Base-by-base conservation (phyloP, 164 flowering plant genomes). In the Tinospora cordifolia region DNA sequence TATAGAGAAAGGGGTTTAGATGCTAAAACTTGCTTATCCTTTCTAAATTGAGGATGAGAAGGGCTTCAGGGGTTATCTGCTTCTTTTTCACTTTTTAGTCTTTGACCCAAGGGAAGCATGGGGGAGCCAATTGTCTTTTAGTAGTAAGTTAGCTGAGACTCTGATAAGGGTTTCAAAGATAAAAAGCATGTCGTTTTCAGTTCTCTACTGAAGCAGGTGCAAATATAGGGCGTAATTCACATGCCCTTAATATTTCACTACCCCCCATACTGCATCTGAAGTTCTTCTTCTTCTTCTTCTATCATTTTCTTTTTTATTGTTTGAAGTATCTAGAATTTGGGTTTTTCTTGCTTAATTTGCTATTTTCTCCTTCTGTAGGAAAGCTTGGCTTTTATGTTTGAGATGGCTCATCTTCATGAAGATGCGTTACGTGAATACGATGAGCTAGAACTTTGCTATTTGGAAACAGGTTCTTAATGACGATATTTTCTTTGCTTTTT, bases 331-430 rank as follows among this genome's bases (percentile, higher is more conserved):
- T 24, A 62, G 60, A 51, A 26, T 68, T 69, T 60, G 30, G 46
- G 21, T 12, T 58, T 8, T 63, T 34, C n/a, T 49, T 27, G 54
- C 14, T 11, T 2, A 49, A 46, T 22, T 62, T 47, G 26, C 21
- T 44, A 47, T 41, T 69, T 65, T 70, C 8, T 47, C 26, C 38
- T 59, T 73, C 22, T 74, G 71, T 88, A 94, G 99, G 99, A 94
- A 88, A 92, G 96, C 84, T 77, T 94, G 83, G 99, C 99, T 69
- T 94, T 92, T 77, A 88, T 94, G 87, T 94, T 94, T 85, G 97
- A 92, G 83, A 87, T 94, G 84, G 90, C 99, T 78, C 88, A 94
- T 82, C 97, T 94, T 71, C 85, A 89, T 83, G 99, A 94, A 79
- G 99, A 94, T 84, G 82, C 99, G 19, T 77, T 94, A 63, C 96